These are phyloP conservation scores for Tylopilus sp. DNA, from an alignment of 768 basidiomycete species.

Conservation along the genomic window DNA sequence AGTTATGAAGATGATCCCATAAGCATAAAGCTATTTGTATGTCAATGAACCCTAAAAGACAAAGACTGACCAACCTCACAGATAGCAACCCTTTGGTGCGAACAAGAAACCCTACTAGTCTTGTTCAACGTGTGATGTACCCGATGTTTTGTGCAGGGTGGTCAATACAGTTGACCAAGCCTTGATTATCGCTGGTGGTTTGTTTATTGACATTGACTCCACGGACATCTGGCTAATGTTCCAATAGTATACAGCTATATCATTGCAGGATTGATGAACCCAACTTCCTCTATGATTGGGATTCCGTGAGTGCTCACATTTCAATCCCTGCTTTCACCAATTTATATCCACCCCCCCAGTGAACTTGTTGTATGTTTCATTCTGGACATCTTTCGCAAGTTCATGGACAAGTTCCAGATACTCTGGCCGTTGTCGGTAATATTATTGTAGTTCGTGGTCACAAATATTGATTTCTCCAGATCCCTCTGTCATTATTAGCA, in stretches of 20 bases:
- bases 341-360: neutral
- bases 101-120: too few species aligned
- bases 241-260: slow-evolving; percentile 3
- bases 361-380: neutral
- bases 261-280: neutral
- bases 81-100: neutral
- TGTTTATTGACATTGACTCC: neutral
- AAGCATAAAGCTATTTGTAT: neutral
- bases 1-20: slow-evolving; percentile 5
- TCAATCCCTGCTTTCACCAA: neutral
- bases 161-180: neutral
- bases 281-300: neutral
- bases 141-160: neutral
- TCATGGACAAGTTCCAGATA: neutral
- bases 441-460: neutral
- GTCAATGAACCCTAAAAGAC: neutral
- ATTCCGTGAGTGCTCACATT: neutral
- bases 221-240: neutral
- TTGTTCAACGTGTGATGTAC: too few species aligned
- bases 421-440: neutral
- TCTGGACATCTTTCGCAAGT: neutral
- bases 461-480: neutral
- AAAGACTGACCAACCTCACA: neutral
- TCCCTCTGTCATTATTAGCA: neutral
- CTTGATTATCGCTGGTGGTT: neutral